phyloP scores from a whole-genome alignment of 768 basidiomycete species.

The Tricholoma hemisulphureum region DNA sequence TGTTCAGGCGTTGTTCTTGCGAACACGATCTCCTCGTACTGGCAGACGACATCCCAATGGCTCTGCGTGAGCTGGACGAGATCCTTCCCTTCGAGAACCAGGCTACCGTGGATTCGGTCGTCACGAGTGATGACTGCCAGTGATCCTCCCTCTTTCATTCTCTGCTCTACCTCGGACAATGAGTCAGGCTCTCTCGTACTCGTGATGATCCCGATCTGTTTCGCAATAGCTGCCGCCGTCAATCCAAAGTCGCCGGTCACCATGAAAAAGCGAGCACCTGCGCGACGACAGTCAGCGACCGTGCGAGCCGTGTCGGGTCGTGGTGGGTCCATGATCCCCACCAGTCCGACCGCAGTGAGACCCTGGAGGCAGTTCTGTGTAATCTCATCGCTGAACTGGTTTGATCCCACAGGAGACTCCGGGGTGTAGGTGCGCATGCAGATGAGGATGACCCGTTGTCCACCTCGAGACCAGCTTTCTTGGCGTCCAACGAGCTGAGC shows the following conservation, averaged over 20 bases:
- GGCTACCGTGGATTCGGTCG: constrained; percentile 33
- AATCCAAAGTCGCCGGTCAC: constrained; percentile 56
- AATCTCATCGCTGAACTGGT: constrained; percentile 33
- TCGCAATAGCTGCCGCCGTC: constrained; percentile 51
- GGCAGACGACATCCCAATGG: constrained; percentile 42
- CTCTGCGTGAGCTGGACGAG: constrained; percentile 31
- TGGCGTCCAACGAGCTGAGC: constrained; percentile 26
- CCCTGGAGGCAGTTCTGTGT: constrained; percentile 35
- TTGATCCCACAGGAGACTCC: constrained; percentile 16
- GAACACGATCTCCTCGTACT: constrained; percentile 47
- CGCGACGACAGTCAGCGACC: constrained; percentile 44
- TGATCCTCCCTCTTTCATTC: constrained; percentile 9
- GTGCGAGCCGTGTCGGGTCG: constrained; percentile 47
- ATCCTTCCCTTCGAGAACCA: constrained; percentile 47
- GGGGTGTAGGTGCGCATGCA: constrained; percentile 30
- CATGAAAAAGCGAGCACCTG: constrained; percentile 56
- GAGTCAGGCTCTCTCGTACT: constrained; percentile 25
- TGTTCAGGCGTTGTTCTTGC: constrained; percentile 57
- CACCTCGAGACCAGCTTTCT: constrained; percentile 44
- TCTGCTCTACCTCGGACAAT: constrained; percentile 5
- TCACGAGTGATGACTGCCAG: constrained; percentile 16
- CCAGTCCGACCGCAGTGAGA: constrained; percentile 49
- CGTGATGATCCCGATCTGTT: constrained; percentile 43
- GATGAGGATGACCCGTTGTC: constrained; percentile 55
- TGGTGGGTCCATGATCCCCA: constrained; percentile 57